Evolutionary conservation across 2,329 filamentous ascomycete genomes (phyloP).

Genomic region (Apiospora koreana): DNA sequence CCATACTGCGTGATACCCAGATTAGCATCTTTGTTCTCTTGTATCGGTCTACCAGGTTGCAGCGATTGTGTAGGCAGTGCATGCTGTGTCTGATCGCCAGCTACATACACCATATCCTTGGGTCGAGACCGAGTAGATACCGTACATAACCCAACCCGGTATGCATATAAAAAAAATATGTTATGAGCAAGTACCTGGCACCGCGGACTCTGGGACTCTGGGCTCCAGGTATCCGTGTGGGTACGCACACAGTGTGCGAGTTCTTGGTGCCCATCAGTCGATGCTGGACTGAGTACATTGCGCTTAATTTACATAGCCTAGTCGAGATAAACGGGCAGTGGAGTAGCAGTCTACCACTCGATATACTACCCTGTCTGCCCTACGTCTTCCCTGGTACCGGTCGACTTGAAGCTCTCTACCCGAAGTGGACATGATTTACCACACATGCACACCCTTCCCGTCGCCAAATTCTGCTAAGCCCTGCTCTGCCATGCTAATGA

Average conservation of each 20-base stretch:
- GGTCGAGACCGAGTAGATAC: neutral
- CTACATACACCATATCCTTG: neutral
- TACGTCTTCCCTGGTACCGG: neutral
- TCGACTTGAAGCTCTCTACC: neutral
- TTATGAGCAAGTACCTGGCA: neutral
- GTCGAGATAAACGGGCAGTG: slow-evolving; percentile 4
- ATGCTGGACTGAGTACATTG: slow-evolving; percentile 2
- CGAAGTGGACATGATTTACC: neutral
- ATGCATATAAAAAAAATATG: neutral
- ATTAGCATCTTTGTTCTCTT: slow-evolving; percentile 3
- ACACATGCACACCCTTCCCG: neutral
- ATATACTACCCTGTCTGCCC: slow-evolving; percentile 9
- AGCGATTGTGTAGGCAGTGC: slow-evolving; percentile 1
- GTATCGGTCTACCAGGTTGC: neutral
- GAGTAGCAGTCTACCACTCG: neutral
- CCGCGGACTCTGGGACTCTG: neutral
- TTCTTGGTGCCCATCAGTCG: neutral
- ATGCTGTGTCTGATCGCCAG: slow-evolving; percentile 5
- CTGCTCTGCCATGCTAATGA: neutral
- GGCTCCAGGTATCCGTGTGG: neutral
- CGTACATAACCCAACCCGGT: neutral
- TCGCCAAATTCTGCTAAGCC: neutral
- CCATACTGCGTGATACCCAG: neutral
- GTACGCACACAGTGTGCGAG: neutral
- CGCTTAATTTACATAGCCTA: slow-evolving; percentile 5